Conservation (phyloP, 331 rosid genomes). For the Pyrus hybrid region DNA sequence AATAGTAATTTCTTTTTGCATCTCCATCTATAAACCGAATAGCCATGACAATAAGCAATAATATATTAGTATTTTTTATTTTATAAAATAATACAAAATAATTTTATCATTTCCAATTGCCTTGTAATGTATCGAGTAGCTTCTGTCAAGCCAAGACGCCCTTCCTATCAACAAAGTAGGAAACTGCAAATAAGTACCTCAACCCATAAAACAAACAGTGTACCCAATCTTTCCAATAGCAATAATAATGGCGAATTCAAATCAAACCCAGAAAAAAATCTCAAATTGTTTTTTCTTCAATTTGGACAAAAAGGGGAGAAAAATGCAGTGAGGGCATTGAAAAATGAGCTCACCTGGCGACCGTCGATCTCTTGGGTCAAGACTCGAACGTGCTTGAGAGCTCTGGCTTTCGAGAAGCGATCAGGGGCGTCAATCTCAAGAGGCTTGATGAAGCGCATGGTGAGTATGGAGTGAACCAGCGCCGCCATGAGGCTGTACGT, state of each 20-base stretch:
- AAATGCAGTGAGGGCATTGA: neutral
- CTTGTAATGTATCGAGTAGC: conserved; percentile 69
- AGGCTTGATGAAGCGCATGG: conserved; percentile 77
- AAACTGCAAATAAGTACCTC: conserved; percentile 16
- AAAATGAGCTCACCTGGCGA: no score
- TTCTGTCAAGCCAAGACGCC: conserved; percentile 78
- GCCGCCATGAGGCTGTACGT: conserved; percentile 58
- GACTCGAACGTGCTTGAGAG: conserved; percentile 62
- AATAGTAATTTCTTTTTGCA: no score
- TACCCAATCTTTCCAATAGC: neutral
- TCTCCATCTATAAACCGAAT: no score
- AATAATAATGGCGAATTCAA: neutral
- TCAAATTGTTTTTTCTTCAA: neutral
- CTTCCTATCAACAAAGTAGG: conserved; percentile 58
- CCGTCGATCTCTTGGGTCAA: conserved; percentile 81
- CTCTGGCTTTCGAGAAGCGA: conserved; percentile 83
- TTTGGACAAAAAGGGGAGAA: neutral
- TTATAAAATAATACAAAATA: no score
- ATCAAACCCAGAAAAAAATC: neutral
- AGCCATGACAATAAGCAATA: no score
- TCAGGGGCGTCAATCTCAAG: conserved; percentile 66
- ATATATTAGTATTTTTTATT: no score
- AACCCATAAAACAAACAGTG: neutral
- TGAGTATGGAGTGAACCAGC: conserved; percentile 44
- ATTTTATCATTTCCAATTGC: conserved; percentile 59